These are phyloP conservation scores for Vachellia pachyceras DNA, from an alignment of 306 rosid genomes.

Conservation along the genomic window DNA sequence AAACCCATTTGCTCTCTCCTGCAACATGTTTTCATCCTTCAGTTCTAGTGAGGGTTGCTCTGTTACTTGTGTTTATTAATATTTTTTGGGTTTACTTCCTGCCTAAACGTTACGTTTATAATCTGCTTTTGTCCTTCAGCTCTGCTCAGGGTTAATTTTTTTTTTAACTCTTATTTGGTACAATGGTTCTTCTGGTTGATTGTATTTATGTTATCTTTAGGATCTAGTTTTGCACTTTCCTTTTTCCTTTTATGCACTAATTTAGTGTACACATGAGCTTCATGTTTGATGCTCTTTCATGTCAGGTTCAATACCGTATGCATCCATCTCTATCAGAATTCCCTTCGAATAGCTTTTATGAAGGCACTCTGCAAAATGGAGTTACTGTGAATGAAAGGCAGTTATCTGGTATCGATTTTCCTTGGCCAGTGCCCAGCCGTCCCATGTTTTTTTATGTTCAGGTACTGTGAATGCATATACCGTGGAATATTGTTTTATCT, in stretches of 20 bases:
- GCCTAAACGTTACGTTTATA: not conserved
- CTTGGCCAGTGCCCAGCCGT: constrained; percentile 99
- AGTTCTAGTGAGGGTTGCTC: not conserved
- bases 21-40: not conserved
- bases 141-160: not conserved
- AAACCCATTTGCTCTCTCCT: not conserved
- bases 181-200: not conserved
- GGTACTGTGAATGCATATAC: constrained; percentile 51
- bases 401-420: constrained; percentile 94
- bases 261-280: constrained; percentile 2
- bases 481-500: constrained; percentile 18
- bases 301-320: constrained; percentile 99
- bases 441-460: constrained; percentile 99
- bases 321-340: constrained; percentile 97
- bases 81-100: not conserved
- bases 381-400: constrained; percentile 97
- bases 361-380: constrained; percentile 98
- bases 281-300: constrained; percentile 32
- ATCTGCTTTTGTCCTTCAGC: not conserved
- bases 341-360: constrained; percentile 98
- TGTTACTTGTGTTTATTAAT: not conserved
- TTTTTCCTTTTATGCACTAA: not conserved
- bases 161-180: not conserved
- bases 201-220: not conserved
- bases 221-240: not conserved